Evolutionary conservation across 1,139 yeast species (phyloP).

Genomic region (Kluyveromyces marxianus): DNA sequence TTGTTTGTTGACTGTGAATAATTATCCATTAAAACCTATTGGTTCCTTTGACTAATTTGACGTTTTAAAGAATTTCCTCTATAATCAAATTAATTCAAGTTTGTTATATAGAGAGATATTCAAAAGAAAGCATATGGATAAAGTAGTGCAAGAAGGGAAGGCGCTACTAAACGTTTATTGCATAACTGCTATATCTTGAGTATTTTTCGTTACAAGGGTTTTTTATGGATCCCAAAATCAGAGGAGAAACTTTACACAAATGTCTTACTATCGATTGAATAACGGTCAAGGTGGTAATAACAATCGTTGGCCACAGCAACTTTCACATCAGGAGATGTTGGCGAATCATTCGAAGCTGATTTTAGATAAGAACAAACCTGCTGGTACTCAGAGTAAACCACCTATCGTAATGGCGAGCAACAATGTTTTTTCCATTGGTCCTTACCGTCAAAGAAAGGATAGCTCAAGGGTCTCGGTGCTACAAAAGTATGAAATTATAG

Average conservation of each 20-base stretch:
- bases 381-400: conserved; percentile 18
- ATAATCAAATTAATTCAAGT: too few relatives aligned
- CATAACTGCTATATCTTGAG: too few relatives aligned
- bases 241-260: conserved; percentile 1
- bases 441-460: conserved; percentile 69
- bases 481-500: conserved; percentile 77
- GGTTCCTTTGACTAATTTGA: too few relatives aligned
- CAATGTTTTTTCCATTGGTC: conserved; percentile 62
- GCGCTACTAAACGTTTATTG: too few relatives aligned
- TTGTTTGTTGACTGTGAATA: too few relatives aligned
- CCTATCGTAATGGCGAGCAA: conserved; percentile 58
- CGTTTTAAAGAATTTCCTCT: too few relatives aligned
- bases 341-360: conserved; percentile 6
- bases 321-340: conserved; percentile 1
- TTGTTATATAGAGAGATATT: too few relatives aligned
- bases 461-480: conserved; percentile 61
- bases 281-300: background rate
- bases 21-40: too few relatives aligned
- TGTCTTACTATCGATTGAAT: conserved; percentile 4
- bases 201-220: background rate
- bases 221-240: conserved; percentile 6
- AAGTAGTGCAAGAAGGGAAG: too few relatives aligned
- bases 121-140: too few relatives aligned
- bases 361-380: conserved; percentile 6
- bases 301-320: conserved; percentile 9